These are phyloP conservation scores for Yamadazyma epiphylla DNA, from an alignment of 1,139 yeast species.

Conservation along the genomic window DNA sequence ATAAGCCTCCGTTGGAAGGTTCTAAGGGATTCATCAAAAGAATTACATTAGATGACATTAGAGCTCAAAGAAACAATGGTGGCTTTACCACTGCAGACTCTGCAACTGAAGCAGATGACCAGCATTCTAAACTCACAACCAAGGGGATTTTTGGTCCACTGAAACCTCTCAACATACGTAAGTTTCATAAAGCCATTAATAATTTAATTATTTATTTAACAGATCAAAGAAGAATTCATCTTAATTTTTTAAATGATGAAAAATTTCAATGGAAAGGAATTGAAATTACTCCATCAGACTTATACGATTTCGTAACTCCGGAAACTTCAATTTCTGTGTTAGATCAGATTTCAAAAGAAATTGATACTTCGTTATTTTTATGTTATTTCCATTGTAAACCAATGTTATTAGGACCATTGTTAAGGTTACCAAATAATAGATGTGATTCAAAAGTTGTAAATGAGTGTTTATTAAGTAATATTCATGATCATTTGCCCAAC, in stretches of 20 bases:
- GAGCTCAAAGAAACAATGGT: slow-evolving; percentile 8
- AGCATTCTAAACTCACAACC: slow-evolving; percentile 3
- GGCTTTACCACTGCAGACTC: slow-evolving; percentile 21
- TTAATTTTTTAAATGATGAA: slow-evolving; percentile 31
- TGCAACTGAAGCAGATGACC: slow-evolving; percentile 21
- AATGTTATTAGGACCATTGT: slow-evolving; percentile 75
- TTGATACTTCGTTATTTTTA: slow-evolving; percentile 78
- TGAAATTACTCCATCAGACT: slow-evolving; percentile 35
- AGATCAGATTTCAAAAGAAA: slow-evolving; percentile 22
- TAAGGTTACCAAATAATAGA: slow-evolving; percentile 66
- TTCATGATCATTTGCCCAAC: slow-evolving; percentile 24
- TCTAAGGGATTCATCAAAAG: slow-evolving; percentile 23
- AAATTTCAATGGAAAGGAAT: slow-evolving; percentile 45
- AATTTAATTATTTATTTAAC: slow-evolving; percentile 54
- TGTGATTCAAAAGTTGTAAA: slow-evolving; percentile 69
- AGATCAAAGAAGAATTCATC: slow-evolving; percentile 49
- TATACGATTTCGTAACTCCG: slow-evolving; percentile 21
- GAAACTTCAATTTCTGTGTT: slow-evolving; percentile 8
- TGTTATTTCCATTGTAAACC: slow-evolving; percentile 69
- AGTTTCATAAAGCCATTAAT: slow-evolving; percentile 43
- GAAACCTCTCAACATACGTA: slow-evolving; percentile 21
- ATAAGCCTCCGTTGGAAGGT: not conserved
- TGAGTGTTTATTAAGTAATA: slow-evolving; percentile 38
- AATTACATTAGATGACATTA: slow-evolving; percentile 24
- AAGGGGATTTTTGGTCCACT: slow-evolving; percentile 8